Base-by-base conservation (phyloP, 2,329 filamentous ascomycete genomes). In the Fonsecaea nubica region DNA sequence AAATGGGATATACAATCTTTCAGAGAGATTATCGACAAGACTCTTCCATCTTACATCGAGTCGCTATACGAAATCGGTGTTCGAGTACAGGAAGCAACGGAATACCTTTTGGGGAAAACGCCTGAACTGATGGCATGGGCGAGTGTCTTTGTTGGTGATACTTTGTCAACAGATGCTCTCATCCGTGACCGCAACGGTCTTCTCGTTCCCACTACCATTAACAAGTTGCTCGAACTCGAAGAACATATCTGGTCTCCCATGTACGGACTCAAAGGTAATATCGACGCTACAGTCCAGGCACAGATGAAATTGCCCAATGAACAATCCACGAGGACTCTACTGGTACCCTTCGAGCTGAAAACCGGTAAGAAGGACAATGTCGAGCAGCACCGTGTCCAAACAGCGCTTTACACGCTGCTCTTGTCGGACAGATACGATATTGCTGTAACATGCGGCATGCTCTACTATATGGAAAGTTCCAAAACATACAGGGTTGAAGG, bases 161-260 rank as follows among this genome's bases (percentile, higher is more conserved):
- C 86, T 63, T 92, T 93, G 35, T 88, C 86, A 85, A 74, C 84
- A 4, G 87, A 90, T 71, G 93, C 92, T 2, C 76, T 92, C 48
- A 90, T 96, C 30, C 90, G 92, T 71, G 92, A 93, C 71, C 87
- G 91, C 55, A 90, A 93, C 74, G 90, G 90, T 48, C 87, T 90
- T 61, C 90, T 89, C 71, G 87, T 90, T 10, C 90, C 85, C 64
- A 89, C 98, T 85, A 93, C 91, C 72, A 89, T 99, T 72, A 96
- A 90, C 74, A 99, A 98, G 76, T 83, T 99, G 33, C 89, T 99
- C 13, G 95, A 98, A 75, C 92, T 99, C 9, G 95, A 99, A 77
- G 95, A 99, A 77, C 95, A 98, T 75, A 89, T 99, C 33, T 99
- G 95, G 95, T 98, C 94, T 6, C 95, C 95, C 0, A 94, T 93